Conservation (phyloP, 805 yeast species). For the Candida succiphila region DNA sequence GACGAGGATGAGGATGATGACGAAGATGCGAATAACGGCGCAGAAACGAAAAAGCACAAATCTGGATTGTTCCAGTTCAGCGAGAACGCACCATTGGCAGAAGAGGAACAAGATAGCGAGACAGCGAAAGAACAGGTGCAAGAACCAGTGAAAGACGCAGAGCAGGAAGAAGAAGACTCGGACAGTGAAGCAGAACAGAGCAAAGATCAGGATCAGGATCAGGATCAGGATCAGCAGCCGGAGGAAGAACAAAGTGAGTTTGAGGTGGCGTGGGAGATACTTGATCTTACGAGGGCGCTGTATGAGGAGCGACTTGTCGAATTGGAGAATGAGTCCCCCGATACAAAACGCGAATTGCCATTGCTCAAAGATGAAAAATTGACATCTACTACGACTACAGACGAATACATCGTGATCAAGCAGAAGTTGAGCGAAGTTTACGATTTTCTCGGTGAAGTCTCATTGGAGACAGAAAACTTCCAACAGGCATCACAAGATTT, state of each 20-base stretch:
- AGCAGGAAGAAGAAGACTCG: slow-evolving; percentile 16
- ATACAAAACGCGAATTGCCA: slow-evolving; percentile 1
- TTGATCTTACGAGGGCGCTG: slow-evolving; percentile 67
- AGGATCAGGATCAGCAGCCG: slow-evolving; percentile 12
- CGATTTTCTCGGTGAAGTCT: slow-evolving; percentile 80
- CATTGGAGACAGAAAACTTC: slow-evolving; percentile 84
- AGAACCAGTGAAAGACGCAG: slow-evolving; percentile 9
- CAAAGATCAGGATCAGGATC: slow-evolving; percentile 9
- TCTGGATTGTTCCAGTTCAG: slow-evolving; percentile 24
- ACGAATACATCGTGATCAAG: slow-evolving; percentile 26
- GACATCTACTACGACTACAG: slow-evolving; percentile 10
- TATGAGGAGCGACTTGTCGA: slow-evolving; percentile 37
- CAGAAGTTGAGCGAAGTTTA: slow-evolving; percentile 62
- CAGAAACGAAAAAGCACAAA: slow-evolving; percentile 6
- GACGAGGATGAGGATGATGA: slow-evolving; percentile 13
- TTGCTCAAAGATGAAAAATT: no score
- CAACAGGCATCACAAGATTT: slow-evolving; percentile 69
- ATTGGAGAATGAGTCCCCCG: slow-evolving; percentile 3
- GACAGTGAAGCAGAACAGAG: slow-evolving; percentile 16
- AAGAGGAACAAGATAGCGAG: slow-evolving; percentile 23
- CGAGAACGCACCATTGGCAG: slow-evolving; percentile 27
- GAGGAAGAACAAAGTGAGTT: slow-evolving; percentile 59
- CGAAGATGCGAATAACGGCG: slow-evolving; percentile 16
- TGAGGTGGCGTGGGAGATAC: slow-evolving; percentile 80
- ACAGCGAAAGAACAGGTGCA: slow-evolving; percentile 19